Evolutionary conservation across 169 alveolate species (phyloP).

Genomic region (Cryptosporidium parvum): DNA sequence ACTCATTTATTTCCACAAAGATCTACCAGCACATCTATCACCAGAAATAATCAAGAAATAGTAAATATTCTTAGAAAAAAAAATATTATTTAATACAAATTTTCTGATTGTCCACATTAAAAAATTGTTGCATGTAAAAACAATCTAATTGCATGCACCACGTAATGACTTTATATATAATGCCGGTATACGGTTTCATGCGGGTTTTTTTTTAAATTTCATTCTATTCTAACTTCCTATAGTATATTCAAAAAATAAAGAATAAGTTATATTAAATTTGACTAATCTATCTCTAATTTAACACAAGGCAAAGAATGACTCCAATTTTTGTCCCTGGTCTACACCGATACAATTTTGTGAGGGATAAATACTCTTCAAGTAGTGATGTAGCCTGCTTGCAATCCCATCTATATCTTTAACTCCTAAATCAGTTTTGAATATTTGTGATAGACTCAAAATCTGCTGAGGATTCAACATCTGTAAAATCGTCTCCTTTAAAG

Average conservation of each 20-base stretch:
- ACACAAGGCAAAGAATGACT: conserved; percentile 55
- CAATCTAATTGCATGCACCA: neutral
- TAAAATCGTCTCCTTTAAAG: conserved; percentile 52
- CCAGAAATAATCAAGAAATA: conserved; percentile 37
- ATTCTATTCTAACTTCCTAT: neutral
- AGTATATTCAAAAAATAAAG: neutral
- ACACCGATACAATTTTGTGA: conserved; percentile 71
- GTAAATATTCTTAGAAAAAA: conserved; percentile 25
- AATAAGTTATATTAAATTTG: conserved; percentile 14
- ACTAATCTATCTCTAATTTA: conserved; percentile 15
- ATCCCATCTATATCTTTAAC: conserved; percentile 47
- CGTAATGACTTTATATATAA: neutral
- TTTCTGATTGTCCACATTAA: neutral
- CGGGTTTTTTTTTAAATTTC: neutral
- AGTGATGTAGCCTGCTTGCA: conserved; percentile 4
- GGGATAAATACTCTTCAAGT: conserved; percentile 48
- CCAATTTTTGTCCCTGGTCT: conserved; percentile 56
- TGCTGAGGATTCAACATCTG: conserved; percentile 72
- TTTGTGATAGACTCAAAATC: conserved; percentile 37
- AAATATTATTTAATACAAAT: neutral
- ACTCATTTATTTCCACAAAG: conserved; percentile 9
- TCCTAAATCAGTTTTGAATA: conserved; percentile 39
- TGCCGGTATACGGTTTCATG: conserved; percentile 2
- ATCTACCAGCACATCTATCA: conserved; percentile 24
- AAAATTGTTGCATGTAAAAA: neutral